Evolutionary conservation across 306 rosid species (phyloP).

Genomic region (Acacia confusa): DNA sequence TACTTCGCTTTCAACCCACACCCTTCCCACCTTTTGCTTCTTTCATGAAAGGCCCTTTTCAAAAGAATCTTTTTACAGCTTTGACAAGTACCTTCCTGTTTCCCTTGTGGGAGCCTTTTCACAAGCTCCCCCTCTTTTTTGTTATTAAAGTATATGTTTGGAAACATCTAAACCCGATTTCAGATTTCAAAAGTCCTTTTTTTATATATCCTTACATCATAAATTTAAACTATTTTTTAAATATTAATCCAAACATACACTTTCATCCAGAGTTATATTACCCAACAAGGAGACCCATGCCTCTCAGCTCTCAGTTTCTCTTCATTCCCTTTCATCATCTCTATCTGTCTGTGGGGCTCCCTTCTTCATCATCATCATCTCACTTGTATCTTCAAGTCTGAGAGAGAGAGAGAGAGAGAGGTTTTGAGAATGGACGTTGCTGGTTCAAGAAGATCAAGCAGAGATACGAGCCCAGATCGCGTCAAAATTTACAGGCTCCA

Average conservation of each 20-base stretch:
- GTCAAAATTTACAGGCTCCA: slow-evolving; percentile 48
- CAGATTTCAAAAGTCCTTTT: no score
- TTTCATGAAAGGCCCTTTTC: slow-evolving; percentile 21
- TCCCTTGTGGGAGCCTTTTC: slow-evolving; percentile 31
- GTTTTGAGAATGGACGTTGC: slow-evolving; percentile 47
- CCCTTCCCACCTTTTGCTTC: slow-evolving; percentile 16
- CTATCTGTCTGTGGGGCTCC: not conserved
- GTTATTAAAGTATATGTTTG: no score
- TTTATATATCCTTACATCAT: no score
- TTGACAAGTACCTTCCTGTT: slow-evolving; percentile 35
- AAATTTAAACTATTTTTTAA: no score
- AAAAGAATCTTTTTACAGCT: slow-evolving; percentile 46
- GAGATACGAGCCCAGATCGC: slow-evolving; percentile 66
- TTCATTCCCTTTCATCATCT: not conserved
- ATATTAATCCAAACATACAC: no score
- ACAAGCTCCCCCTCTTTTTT: slow-evolving; percentile 3
- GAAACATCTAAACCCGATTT: no score
- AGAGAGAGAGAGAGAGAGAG: not conserved
- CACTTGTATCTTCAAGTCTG: not conserved
- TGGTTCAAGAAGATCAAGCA: slow-evolving; percentile 39
- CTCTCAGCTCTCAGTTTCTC: slow-evolving; percentile 7
- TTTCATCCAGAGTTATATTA: slow-evolving; percentile 9
- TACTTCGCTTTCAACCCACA: not conserved
- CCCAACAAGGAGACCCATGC: not conserved
- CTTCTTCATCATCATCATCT: not conserved